Percentiles rank a stretch among this genome's conserved stretches.
These are phyloP conservation scores for Leccinum truebloodii DNA, from an alignment of 768 basidiomycete species.

Conservation along the genomic window DNA sequence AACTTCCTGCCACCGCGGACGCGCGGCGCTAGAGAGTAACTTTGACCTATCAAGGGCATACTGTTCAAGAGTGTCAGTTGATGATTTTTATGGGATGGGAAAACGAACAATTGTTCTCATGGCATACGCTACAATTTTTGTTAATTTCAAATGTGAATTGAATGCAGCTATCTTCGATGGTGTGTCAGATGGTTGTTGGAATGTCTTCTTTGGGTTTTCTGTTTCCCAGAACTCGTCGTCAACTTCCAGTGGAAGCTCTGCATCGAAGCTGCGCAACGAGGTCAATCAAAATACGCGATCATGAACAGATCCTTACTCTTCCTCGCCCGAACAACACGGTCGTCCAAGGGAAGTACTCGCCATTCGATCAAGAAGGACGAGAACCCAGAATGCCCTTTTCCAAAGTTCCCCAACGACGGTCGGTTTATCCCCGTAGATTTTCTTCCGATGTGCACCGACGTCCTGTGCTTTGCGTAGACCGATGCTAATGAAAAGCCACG, in stretches of 20 bases:
- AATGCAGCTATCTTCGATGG: constrained; percentile 63
- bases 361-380: constrained; percentile 61
- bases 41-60: constrained; percentile 74
- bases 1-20: constrained; percentile 56
- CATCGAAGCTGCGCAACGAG: constrained; percentile 65
- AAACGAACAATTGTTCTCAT: constrained; percentile 64
- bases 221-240: constrained; percentile 80
- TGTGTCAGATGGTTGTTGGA: constrained; percentile 65
- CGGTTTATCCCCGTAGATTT: constrained; percentile 48
- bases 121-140: constrained; percentile 68
- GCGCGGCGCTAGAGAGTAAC: constrained; percentile 51
- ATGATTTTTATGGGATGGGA: constrained; percentile 1
- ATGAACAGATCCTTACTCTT: constrained; percentile 52
- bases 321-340: constrained; percentile 56
- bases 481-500: constrained; percentile 55
- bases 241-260: constrained; percentile 79
- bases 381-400: constrained; percentile 79
- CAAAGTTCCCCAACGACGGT: constrained; percentile 67
- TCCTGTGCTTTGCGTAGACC: constrained; percentile 70
- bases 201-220: constrained; percentile 48
- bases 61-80: constrained; percentile 28
- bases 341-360: constrained; percentile 56
- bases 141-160: constrained; percentile 62
- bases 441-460: constrained; percentile 72
- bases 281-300: constrained; percentile 8